Evolutionary conservation across 306 rosid genomes (phyloP).

Genomic region (Lagenaria siceraria): DNA sequence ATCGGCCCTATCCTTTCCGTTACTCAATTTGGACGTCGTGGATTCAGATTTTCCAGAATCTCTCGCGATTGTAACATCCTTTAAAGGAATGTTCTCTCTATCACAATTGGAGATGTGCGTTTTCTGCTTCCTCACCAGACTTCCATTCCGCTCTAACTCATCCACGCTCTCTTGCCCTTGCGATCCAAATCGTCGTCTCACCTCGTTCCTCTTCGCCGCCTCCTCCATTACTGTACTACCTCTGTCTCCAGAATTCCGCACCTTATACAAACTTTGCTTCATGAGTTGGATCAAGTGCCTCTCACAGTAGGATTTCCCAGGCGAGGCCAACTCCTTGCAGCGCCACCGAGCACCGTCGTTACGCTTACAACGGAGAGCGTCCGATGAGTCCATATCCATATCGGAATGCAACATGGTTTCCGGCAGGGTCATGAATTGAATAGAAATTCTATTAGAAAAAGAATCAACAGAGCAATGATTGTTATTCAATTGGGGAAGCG

Average conservation of each 20-base stretch:
- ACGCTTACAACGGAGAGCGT: conserved; percentile 24
- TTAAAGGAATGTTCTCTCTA: conserved; percentile 5
- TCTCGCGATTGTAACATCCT: not conserved
- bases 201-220: conserved; percentile 15
- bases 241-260: conserved; percentile 1
- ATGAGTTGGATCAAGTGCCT: conserved; percentile 19
- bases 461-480: not conserved
- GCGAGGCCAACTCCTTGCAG: conserved; percentile 6
- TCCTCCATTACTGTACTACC: not conserved
- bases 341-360: conserved; percentile 23
- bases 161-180: conserved; percentile 1
- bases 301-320: conserved; percentile 20
- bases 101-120: not conserved
- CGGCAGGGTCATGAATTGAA: not conserved
- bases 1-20: not conserved
- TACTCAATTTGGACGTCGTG: not conserved
- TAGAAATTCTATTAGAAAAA: not conserved
- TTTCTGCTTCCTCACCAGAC: not conserved
- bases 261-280: conserved; percentile 1
- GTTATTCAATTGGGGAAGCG: not conserved
- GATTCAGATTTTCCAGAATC: not conserved
- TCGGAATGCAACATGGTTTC: not conserved
- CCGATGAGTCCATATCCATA: not conserved
- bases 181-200: conserved; percentile 6
- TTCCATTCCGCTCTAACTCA: conserved; percentile 5